Evolutionary conservation across 371 early-diverging fungal species (phyloP).

Genomic region (Mortierella polycephala): DNA sequence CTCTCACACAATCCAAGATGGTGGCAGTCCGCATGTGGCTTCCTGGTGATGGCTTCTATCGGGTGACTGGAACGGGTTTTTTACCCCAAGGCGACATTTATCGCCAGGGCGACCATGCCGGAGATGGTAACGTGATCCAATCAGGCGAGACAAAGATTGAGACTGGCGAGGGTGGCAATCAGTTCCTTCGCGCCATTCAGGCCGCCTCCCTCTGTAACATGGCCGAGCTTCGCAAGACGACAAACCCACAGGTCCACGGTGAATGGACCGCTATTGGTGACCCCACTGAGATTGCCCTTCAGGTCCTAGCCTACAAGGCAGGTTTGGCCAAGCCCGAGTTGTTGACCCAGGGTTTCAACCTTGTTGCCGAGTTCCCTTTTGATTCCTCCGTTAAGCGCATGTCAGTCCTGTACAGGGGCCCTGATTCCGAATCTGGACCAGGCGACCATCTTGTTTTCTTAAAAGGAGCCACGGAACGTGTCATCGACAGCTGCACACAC

Average conservation of each 20-base stretch:
- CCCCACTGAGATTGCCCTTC: slow-evolving; percentile 83
- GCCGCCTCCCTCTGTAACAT: slow-evolving; percentile 76
- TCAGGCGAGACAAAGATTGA: not conserved
- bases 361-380: slow-evolving; percentile 84
- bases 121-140: not conserved
- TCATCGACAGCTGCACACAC: slow-evolving; percentile 65
- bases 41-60: slow-evolving; percentile 68
- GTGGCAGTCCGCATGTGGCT: slow-evolving; percentile 79
- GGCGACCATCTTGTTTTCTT: slow-evolving; percentile 52
- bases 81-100: slow-evolving; percentile 71
- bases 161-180: slow-evolving; percentile 1
- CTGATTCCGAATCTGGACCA: not conserved
- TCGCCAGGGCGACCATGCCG: slow-evolving; percentile 17
- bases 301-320: slow-evolving; percentile 75
- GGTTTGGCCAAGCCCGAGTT: slow-evolving; percentile 66
- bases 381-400: slow-evolving; percentile 91
- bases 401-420: slow-evolving; percentile 81
- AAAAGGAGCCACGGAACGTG: slow-evolving; percentile 85
- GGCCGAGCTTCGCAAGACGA: slow-evolving; percentile 55
- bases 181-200: slow-evolving; percentile 23
- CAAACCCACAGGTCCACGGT: slow-evolving; percentile 19
- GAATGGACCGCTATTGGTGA: slow-evolving; percentile 81
- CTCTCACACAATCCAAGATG: slow-evolving; percentile 75
- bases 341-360: slow-evolving; percentile 60
- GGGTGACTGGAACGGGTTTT: slow-evolving; percentile 71